Percentiles rank a stretch among this genome's conserved stretches.
Evolutionary conservation across 2,329 filamentous ascomycete genomes (phyloP).

Genomic region (Epichloe coenophiala): DNA sequence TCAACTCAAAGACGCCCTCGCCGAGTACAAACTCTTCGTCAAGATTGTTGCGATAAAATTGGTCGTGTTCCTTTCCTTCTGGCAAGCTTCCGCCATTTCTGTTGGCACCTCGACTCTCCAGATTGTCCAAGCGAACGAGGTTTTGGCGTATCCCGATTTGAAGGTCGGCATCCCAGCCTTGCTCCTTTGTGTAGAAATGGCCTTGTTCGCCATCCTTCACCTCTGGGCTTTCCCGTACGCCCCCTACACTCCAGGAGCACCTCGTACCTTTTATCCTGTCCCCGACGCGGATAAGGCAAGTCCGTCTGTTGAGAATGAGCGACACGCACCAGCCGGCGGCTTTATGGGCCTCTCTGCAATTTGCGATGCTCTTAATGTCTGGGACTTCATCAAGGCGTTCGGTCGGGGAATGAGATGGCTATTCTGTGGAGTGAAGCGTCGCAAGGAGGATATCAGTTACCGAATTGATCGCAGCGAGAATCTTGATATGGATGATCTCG

Average conservation of each 20-base stretch:
- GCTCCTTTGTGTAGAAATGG: conserved; percentile 75
- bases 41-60: conserved; percentile 82
- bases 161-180: conserved; percentile 69
- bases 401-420: conserved; percentile 70
- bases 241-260: conserved; percentile 44
- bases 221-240: conserved; percentile 71
- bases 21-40: conserved; percentile 57
- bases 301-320: conserved; percentile 28
- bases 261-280: conserved; percentile 32
- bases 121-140: conserved; percentile 45
- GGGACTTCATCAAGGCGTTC: conserved; percentile 72
- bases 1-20: conserved; percentile 56
- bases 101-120: conserved; percentile 43
- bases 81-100: conserved; percentile 51
- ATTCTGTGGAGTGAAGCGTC: conserved; percentile 54
- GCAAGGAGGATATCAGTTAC: conserved; percentile 41
- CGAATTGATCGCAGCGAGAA: conserved; percentile 17
- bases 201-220: conserved; percentile 63
- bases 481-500: conserved; percentile 25
- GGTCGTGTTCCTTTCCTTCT: conserved; percentile 84
- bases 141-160: conserved; percentile 59
- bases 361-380: conserved; percentile 60
- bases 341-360: conserved; percentile 52
- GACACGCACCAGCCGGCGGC: conserved; percentile 46
- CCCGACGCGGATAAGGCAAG: conserved; percentile 27